Conservation (phyloP, 2,329 filamentous ascomycete species). For the Colletotrichum brevisporum region DNA sequence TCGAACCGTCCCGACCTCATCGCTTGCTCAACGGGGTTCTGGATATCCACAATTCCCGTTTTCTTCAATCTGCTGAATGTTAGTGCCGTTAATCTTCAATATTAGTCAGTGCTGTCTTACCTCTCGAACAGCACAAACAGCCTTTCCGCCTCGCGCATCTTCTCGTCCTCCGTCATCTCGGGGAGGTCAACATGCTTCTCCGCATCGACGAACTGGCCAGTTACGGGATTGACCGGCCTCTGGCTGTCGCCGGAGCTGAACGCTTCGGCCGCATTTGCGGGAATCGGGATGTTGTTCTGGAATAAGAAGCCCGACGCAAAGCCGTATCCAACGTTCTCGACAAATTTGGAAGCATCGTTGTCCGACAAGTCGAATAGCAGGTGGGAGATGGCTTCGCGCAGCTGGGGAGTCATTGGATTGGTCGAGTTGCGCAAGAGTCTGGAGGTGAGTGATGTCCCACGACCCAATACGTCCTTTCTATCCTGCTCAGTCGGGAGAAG, state of each 20-base stretch:
- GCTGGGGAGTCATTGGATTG: conserved; percentile 77
- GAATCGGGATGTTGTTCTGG: conserved; percentile 84
- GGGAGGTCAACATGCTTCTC: conserved; percentile 72
- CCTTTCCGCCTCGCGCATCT: conserved; percentile 89
- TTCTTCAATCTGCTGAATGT: conserved; percentile 68
- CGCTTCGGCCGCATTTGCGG: conserved; percentile 73
- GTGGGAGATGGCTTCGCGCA: conserved; percentile 81
- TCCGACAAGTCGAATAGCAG: conserved; percentile 91
- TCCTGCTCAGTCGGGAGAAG: conserved; percentile 86
- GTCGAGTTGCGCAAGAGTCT: conserved; percentile 84
- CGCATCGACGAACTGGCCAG: conserved; percentile 82
- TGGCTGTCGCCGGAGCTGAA: conserved; percentile 50
- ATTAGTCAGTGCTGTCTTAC: conserved; percentile 56
- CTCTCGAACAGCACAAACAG: conserved; percentile 93
- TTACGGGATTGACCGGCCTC: conserved; percentile 82
- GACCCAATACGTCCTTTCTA: conserved; percentile 82
- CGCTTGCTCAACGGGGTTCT: conserved; percentile 83
- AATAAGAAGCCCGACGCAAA: conserved; percentile 93
- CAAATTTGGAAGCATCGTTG: conserved; percentile 83
- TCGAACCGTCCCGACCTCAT: conserved; percentile 79
- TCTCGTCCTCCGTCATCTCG: conserved; percentile 92
- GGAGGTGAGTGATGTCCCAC: conserved; percentile 80
- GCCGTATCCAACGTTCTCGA: conserved; percentile 94
- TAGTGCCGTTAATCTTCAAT: conserved; percentile 13
- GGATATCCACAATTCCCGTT: conserved; percentile 82